Conservation (phyloP, 208 protist genomes). For the Wallacemonas sp. region DNA sequence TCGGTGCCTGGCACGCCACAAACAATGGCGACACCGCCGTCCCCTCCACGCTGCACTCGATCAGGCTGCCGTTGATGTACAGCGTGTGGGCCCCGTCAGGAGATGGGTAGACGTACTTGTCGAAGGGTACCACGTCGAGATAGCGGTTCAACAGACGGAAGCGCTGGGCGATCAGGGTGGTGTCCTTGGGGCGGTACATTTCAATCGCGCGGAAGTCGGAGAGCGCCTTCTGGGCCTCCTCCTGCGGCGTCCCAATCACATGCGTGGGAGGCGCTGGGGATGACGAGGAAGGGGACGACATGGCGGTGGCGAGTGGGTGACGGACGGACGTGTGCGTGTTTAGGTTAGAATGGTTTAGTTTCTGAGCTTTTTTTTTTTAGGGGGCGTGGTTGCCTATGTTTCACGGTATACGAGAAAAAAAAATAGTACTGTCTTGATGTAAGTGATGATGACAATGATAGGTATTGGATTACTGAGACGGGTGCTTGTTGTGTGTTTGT, state of each 20-base stretch:
- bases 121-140: conserved; percentile 79
- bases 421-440: no score
- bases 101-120: conserved; percentile 46
- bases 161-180: conserved; percentile 4
- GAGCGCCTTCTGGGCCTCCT: not conserved
- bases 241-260: not conserved
- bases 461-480: no score
- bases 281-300: not conserved
- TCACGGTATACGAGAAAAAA: no score
- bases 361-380: not conserved
- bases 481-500: no score
- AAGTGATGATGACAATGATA: no score
- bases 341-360: no score
- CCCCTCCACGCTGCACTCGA: conserved; percentile 22
- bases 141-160: conserved; percentile 72
- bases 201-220: conserved; percentile 8
- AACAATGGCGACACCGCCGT: conserved; percentile 50
- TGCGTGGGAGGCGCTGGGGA: not conserved
- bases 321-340: not conserved
- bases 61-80: conserved; percentile 78
- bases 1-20: conserved; percentile 81
- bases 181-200: not conserved
- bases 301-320: no score
- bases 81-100: conserved; percentile 9
- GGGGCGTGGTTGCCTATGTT: not conserved